phyloP scores from a whole-genome alignment of 352 stramenopile species.

The Phytophthora fragariae region DNA sequence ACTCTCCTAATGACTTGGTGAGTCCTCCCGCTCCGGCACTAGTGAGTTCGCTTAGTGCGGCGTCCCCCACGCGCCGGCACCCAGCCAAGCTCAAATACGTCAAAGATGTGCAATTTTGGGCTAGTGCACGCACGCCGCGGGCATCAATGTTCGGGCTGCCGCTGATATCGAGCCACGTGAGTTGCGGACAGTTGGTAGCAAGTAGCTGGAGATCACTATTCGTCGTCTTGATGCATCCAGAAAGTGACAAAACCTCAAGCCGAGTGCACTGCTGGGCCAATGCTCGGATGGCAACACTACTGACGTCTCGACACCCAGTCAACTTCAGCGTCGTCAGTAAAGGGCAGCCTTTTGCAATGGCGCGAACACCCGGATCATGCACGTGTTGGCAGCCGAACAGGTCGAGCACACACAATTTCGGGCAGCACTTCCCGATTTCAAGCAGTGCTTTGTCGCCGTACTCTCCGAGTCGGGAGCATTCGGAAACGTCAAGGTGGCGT shows the following conservation, averaged over 20 bases:
- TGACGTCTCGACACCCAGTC: slow-evolving; percentile 88
- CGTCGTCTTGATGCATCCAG: slow-evolving; percentile 81
- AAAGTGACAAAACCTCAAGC: slow-evolving; percentile 84
- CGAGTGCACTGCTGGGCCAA: slow-evolving; percentile 76
- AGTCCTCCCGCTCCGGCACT: slow-evolving; percentile 31
- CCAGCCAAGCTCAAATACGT: slow-evolving; percentile 78
- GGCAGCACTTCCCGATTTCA: slow-evolving; percentile 88
- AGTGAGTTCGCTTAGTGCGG: slow-evolving; percentile 59
- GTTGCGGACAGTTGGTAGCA: slow-evolving; percentile 51
- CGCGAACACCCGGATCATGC: slow-evolving; percentile 78
- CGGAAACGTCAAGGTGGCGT: slow-evolving; percentile 83
- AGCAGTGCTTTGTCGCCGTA: slow-evolving; percentile 93
- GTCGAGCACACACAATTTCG: slow-evolving; percentile 77
- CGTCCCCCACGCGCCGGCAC: slow-evolving; percentile 82
- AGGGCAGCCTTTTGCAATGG: slow-evolving; percentile 85
- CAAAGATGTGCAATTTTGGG: slow-evolving; percentile 61
- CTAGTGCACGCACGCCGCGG: slow-evolving; percentile 64
- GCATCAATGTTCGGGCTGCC: slow-evolving; percentile 75
- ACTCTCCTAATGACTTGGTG: slow-evolving; percentile 42
- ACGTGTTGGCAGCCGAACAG: slow-evolving; percentile 92
- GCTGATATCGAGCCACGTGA: slow-evolving; percentile 88
- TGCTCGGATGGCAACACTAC: slow-evolving; percentile 71
- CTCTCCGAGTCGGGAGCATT: slow-evolving; percentile 89
- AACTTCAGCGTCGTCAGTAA: slow-evolving; percentile 87
- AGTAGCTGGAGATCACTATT: slow-evolving; percentile 78